Evolutionary conservation across 257 asterid species (phyloP).

Genomic region (Thymus quinquecostatus): DNA sequence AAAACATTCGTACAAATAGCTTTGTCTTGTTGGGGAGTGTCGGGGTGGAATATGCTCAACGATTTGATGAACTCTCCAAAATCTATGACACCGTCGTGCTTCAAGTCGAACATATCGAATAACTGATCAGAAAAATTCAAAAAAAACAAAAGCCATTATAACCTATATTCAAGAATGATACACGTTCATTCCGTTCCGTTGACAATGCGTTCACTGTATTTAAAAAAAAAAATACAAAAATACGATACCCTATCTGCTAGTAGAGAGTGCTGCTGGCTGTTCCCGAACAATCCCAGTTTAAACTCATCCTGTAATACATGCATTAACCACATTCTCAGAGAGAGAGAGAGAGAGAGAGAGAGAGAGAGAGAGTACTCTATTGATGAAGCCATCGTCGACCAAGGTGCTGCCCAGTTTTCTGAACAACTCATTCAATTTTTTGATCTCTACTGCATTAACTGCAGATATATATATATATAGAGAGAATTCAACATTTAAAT

Average conservation of each 20-base stretch:
- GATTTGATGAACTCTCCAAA: slow-evolving; percentile 46
- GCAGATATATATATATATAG: not conserved
- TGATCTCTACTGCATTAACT: slow-evolving; percentile 59
- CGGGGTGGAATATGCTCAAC: slow-evolving; percentile 51
- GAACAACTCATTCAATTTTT: slow-evolving; percentile 46
- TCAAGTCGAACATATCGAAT: slow-evolving; percentile 42
- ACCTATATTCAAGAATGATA: no score
- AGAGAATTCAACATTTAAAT: not conserved
- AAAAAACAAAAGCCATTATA: no score
- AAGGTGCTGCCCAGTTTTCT: slow-evolving; percentile 54
- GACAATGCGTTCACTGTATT: no score
- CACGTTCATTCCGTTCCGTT: no score
- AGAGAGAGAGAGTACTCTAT: slow-evolving; percentile 36
- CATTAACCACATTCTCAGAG: no score
- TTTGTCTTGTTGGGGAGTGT: slow-evolving; percentile 54
- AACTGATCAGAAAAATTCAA: slow-evolving; percentile 13
- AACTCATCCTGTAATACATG: slow-evolving; percentile 47
- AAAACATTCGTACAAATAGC: slow-evolving; percentile 33
- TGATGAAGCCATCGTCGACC: slow-evolving; percentile 53
- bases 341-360: not conserved
- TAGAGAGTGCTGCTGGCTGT: slow-evolving; percentile 45
- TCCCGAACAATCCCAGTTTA: slow-evolving; percentile 55
- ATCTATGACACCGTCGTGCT: slow-evolving; percentile 41
- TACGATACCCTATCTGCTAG: slow-evolving; percentile 48
- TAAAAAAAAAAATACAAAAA: no score